Evolutionary conservation across 129 eudicot species (phyloP).

Genomic region (Tagetes patula): DNA sequence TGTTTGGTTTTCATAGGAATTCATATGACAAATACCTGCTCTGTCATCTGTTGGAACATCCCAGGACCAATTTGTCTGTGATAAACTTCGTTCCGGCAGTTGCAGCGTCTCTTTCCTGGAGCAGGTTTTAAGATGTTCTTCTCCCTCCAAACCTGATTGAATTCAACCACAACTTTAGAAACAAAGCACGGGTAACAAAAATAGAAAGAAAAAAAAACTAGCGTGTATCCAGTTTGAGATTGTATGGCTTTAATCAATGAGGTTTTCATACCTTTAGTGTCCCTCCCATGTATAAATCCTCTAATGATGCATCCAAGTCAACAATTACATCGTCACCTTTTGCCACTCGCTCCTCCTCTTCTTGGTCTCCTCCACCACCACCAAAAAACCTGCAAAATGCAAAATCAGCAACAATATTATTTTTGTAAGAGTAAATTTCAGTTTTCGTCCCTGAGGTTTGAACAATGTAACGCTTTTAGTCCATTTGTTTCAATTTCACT

Average conservation of each 20-base stretch:
- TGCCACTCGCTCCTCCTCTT: constrained; percentile 84
- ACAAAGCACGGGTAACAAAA: not conserved
- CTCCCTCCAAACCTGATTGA: constrained; percentile 94
- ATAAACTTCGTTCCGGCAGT: constrained; percentile 95
- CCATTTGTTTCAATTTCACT: too few species aligned
- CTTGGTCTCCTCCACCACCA: constrained; percentile 83
- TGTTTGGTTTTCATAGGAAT: constrained; percentile 8
- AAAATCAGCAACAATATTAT: not conserved
- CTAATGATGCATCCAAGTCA: constrained; percentile 90
- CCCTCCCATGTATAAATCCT: constrained; percentile 99
- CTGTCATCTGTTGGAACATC: constrained; percentile 99
- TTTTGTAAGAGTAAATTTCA: not conserved
- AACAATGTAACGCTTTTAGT: too few species aligned
- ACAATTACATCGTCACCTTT: constrained; percentile 97
- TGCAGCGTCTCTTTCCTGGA: constrained; percentile 91
- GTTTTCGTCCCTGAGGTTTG: too few species aligned
- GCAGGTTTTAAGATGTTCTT: constrained; percentile 93
- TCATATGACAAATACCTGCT: constrained; percentile 59
- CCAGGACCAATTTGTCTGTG: constrained; percentile 99
- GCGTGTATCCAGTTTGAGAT: not conserved
- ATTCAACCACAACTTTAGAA: not conserved
- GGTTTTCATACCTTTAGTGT: constrained; percentile 66
- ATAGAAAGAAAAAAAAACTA: not conserved
- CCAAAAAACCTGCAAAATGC: constrained; percentile 75
- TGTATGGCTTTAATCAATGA: not conserved